A percentile compares a stretch with the other conserved stretches of the same genome.
These are phyloP conservation scores for Volutella citrinella DNA, from an alignment of 2,329 filamentous ascomycete species.

Conservation along the genomic window DNA sequence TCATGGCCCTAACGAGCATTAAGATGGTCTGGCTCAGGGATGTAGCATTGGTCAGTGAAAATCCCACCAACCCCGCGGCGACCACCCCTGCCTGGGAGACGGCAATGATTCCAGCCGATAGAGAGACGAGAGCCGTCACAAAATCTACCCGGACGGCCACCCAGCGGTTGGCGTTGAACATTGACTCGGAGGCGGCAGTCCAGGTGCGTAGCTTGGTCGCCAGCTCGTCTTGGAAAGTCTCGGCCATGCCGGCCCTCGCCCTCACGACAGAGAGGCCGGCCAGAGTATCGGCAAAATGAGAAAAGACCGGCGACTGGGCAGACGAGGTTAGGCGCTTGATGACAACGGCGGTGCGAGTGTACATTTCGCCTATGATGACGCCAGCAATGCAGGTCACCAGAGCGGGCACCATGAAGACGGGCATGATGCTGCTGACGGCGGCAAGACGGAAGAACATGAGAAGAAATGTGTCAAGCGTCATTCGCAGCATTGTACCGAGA, in stretches of 20 bases:
- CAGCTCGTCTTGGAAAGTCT: conserved; percentile 46
- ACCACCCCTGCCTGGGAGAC: conserved; percentile 44
- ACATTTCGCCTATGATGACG: conserved; percentile 46
- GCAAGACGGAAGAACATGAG: conserved; percentile 44
- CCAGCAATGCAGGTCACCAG: conserved; percentile 44
- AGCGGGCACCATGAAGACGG: conserved; percentile 47
- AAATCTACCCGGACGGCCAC: conserved; percentile 53
- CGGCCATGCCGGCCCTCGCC: conserved; percentile 45
- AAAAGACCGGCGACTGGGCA: conserved; percentile 52
- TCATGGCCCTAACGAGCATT: conserved; percentile 50
- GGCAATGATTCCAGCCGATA: conserved; percentile 51
- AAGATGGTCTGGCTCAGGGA: conserved; percentile 51
- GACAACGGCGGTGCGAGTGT: conserved; percentile 46
- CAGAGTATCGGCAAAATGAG: conserved; percentile 53
- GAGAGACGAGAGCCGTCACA: conserved; percentile 49
- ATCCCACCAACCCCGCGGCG: conserved; percentile 52
- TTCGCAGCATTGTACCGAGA: conserved; percentile 43
- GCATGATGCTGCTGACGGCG: conserved; percentile 49
- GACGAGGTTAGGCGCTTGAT: conserved; percentile 45
- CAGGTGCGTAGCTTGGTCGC: conserved; percentile 47
- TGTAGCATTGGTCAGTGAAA: conserved; percentile 55
- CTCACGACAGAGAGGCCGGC: conserved; percentile 51
- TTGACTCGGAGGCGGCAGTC: conserved; percentile 45
- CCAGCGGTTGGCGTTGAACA: conserved; percentile 57
- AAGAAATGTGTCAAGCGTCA: conserved; percentile 39